These are phyloP conservation scores for Gentiana straminea DNA, from an alignment of 257 asterid species.

Conservation along the genomic window DNA sequence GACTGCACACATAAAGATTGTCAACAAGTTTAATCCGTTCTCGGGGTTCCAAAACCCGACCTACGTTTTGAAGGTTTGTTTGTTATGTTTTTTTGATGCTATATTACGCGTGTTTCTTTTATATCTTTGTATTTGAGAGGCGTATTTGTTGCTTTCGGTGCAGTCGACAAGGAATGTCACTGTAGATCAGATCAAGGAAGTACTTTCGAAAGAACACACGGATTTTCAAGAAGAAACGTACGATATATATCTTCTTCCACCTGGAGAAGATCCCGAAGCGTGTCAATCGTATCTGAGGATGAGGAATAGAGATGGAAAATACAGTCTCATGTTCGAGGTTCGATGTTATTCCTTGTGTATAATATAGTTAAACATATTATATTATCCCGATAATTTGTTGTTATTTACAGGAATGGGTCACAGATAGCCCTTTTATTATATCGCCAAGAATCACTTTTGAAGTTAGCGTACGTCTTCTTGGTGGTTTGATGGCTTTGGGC, in stretches of 20 bases:
- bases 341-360: constrained; percentile 8
- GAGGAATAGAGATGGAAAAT: constrained; percentile 96
- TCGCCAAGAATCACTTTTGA: constrained; percentile 97
- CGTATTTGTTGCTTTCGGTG: constrained; percentile 7
- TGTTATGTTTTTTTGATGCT: constrained; percentile 11
- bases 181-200: constrained; percentile 67
- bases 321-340: constrained; percentile 99
- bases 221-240: constrained; percentile 89
- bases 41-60: constrained; percentile 95
- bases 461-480: constrained; percentile 98
- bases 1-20: constrained; percentile 94
- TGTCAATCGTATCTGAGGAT: constrained; percentile 98
- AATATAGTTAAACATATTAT: not conserved
- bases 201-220: constrained; percentile 43
- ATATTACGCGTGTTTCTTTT: no score
- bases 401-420: constrained; percentile 91
- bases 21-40: constrained; percentile 92
- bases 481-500: constrained; percentile 98
- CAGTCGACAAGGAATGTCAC: constrained; percentile 72
- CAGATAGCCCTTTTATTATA: constrained; percentile 87
- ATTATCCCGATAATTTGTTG: constrained; percentile 9
- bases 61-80: constrained; percentile 68
- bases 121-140: not conserved
- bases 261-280: constrained; percentile 99
- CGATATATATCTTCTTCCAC: constrained; percentile 96